These are phyloP conservation scores for Leptographium wingfieldii DNA, from an alignment of 2,329 filamentous ascomycete species.

Conservation along the genomic window DNA sequence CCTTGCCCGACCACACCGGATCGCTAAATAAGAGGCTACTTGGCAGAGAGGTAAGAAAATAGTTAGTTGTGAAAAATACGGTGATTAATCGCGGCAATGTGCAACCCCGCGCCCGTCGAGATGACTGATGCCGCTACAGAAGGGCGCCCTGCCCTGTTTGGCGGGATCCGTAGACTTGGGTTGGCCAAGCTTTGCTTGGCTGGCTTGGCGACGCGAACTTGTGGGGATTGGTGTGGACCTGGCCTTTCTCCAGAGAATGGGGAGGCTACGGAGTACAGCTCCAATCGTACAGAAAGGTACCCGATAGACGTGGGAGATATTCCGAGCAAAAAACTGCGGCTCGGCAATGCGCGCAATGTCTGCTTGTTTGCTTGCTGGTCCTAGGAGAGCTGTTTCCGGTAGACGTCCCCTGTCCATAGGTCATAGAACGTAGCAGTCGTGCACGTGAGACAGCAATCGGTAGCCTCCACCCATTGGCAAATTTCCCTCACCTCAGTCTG, in stretches of 20 bases:
- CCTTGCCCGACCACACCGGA: slow-evolving; percentile 38
- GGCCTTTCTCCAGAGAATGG: background rate
- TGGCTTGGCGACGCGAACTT: slow-evolving; percentile 10
- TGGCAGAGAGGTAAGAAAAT: background rate
- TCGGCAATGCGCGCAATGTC: too few species aligned
- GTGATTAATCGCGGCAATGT: background rate
- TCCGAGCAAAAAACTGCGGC: background rate
- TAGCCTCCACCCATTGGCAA: too few species aligned
- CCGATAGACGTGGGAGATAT: background rate
- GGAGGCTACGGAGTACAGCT: background rate
- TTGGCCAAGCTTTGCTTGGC: slow-evolving; percentile 13
- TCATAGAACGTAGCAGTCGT: too few species aligned
- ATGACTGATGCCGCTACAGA: background rate
- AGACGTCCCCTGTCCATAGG: too few species aligned
- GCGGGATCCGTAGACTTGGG: slow-evolving; percentile 7
- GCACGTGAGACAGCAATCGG: too few species aligned
- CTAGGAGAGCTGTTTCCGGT: too few species aligned
- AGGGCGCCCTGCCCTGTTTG: background rate
- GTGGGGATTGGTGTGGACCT: slow-evolving; percentile 8
- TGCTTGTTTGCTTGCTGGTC: too few species aligned
- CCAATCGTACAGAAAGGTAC: background rate
- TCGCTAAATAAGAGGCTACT: slow-evolving; percentile 47
- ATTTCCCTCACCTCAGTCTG: too few species aligned
- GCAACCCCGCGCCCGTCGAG: background rate
- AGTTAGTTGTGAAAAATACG: background rate